Evolutionary conservation across 139 green algal species (phyloP).

Genomic region (Micromonas pusilla): DNA sequence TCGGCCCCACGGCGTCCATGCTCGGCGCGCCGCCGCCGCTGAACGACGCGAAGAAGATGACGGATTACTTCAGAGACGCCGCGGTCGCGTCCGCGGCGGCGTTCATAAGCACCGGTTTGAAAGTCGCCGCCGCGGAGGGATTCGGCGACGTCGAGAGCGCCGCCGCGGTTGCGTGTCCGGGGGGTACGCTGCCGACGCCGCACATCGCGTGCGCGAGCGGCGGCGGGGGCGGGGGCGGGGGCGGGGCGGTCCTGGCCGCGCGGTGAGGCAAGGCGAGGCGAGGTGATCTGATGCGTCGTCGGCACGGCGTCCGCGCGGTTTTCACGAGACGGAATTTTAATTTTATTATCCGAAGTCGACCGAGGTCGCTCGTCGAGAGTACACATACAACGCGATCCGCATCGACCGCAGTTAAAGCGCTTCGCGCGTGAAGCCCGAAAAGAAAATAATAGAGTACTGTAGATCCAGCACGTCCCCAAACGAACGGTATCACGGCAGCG

Average conservation of each 20-base stretch:
- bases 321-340: too few relatives aligned
- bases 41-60: background rate
- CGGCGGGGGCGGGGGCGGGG: too few relatives aligned
- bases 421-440: too few relatives aligned
- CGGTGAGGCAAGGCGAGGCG: background rate
- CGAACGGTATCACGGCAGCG: conserved; percentile 11
- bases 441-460: too few relatives aligned
- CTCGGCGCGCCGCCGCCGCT: conserved; percentile 26
- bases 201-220: too few relatives aligned
- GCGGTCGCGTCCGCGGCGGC: background rate
- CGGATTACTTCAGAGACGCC: background rate
- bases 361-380: too few relatives aligned
- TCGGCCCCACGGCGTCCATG: too few relatives aligned
- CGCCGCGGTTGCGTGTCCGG: background rate
- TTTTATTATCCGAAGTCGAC: background rate
- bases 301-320: too few relatives aligned
- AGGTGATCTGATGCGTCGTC: too few relatives aligned
- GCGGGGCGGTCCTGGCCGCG: too few relatives aligned
- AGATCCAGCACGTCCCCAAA: background rate
- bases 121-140: background rate
- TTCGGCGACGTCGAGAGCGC: background rate
- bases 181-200: background rate
- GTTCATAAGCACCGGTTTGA: background rate
- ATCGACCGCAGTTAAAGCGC: too few relatives aligned
- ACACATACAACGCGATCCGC: too few relatives aligned